Evolutionary conservation across 148 eudicot genomes (phyloP), one percentile per base, ranked within the genome.

Genomic region (Talinum fruticosum): DNA sequence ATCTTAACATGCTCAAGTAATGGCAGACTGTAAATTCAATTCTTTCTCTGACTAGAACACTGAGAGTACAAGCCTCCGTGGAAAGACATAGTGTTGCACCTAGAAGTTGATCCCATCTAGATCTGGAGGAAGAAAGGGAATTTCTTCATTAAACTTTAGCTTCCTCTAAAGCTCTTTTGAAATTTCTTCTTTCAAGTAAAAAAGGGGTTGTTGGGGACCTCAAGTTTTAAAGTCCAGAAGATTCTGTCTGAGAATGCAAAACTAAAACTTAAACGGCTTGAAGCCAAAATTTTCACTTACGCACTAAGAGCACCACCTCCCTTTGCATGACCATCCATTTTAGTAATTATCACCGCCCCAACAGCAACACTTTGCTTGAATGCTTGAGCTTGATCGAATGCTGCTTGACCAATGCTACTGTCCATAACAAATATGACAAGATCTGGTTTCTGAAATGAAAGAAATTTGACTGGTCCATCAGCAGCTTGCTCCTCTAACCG

Each of bases 271-370:
- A 62, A 73, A 53, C 21, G 44, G 51, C 28, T 62, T 62, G 16
- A 28, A 28, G 16, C 28, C 66, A 62, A 26, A 28, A 28, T n/a
- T 62, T 62, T 57, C 66, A 62, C 66, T 93, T 89, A 96, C 97
- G 99, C 99, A 87, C 99, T 96, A 82, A 96, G 91, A 78, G 97
- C 95, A 84, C 99, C 98, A 82, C 99, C 99, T 83, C 99, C 99
- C 88, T 96, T 96, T 35, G 97, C 99, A 88, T 93, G 99, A 69
- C 99, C 98, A 85, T 96, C 99, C 99, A 96, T 96, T 82, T 96
- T 96, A 54, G 99, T 96, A 49, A 96, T 82, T 77, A 96, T 96
- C 82, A 96, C 99, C 76, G 99, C 97, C 68, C 99, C 99, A 83
- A 96, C 99, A 21, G 99, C 91, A 85, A 96, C 99, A 86, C 98